phyloP scores from a whole-genome alignment of 345 rosid genomes.

The Aethionema arabicum region DNA sequence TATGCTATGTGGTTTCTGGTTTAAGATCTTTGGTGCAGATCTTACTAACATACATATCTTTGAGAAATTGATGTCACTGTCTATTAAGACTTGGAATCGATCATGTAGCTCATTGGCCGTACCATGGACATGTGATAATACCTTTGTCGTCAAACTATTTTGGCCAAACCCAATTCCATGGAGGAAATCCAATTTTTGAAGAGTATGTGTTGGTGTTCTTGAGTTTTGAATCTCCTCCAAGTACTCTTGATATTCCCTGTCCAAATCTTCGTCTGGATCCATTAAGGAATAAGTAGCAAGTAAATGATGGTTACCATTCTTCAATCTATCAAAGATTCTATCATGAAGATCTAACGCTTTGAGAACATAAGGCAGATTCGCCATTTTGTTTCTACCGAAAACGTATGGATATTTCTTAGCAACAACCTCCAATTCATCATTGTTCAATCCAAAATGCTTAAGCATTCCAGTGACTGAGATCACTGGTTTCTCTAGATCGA shows the following conservation, averaged over 20 bases:
- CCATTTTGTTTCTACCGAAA: constrained; percentile 55
- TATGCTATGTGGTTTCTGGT: constrained; percentile 53
- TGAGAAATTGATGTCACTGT: constrained; percentile 49
- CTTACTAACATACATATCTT: constrained; percentile 47
- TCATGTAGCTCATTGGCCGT: constrained; percentile 49
- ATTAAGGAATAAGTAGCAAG: constrained; percentile 44
- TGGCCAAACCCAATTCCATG: constrained; percentile 65
- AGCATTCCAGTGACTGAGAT: constrained; percentile 51
- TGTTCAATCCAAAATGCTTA: constrained; percentile 50
- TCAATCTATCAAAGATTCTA: constrained; percentile 50
- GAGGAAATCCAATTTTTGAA: constrained; percentile 54
- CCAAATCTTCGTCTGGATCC: constrained; percentile 47
- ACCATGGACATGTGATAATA: constrained; percentile 50
- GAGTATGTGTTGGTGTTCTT: constrained; percentile 39
- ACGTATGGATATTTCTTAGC: constrained; percentile 40
- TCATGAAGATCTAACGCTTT: constrained; percentile 42
- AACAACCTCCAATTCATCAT: constrained; percentile 39
- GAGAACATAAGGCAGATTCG: constrained; percentile 58
- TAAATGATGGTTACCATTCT: constrained; percentile 43
- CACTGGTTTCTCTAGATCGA: constrained; percentile 44
- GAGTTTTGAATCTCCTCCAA: constrained; percentile 44
- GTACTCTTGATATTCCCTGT: constrained; percentile 42
- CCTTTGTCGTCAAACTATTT: constrained; percentile 51
- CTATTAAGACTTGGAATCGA: constrained; percentile 48
- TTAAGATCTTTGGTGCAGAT: constrained; percentile 53